phyloP scores from a whole-genome alignment of 2,329 filamentous ascomycete genomes.

The Aureobasidium sp. region DNA sequence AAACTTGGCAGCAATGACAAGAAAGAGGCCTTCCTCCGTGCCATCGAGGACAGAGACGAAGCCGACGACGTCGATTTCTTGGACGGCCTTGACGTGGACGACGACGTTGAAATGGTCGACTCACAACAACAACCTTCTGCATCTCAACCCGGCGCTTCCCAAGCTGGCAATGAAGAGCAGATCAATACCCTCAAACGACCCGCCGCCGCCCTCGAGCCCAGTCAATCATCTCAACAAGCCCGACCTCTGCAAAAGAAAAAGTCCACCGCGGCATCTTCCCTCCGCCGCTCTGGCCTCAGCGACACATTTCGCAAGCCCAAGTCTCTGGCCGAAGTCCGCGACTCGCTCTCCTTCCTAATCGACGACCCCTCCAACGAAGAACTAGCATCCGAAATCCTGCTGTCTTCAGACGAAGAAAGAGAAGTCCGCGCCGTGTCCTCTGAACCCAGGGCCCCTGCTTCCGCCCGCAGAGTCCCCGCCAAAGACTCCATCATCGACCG shows the following conservation, averaged over 20 bases:
- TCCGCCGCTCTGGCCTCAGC: conserved; percentile 14
- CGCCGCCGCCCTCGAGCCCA: conserved; percentile 7
- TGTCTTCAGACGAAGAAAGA: conserved; percentile 32
- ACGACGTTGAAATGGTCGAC: conserved; percentile 33
- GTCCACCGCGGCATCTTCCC: background rate
- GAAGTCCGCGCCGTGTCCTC: conserved; percentile 34
- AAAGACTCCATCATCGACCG: conserved; percentile 59
- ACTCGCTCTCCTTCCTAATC: conserved; percentile 75
- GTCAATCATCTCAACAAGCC: background rate
- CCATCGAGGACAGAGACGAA: conserved; percentile 73
- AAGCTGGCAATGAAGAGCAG: conserved; percentile 2
- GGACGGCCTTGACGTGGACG: conserved; percentile 45
- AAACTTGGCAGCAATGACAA: conserved; percentile 65
- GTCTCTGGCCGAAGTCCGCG: conserved; percentile 71
- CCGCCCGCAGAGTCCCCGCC: conserved; percentile 31
- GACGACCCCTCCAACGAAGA: conserved; percentile 56
- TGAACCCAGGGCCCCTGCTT: conserved; percentile 33
- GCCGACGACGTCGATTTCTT: conserved; percentile 66
- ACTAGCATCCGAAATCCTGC: conserved; percentile 37
- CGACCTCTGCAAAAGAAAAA: conserved; percentile 1
- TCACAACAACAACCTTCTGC: conserved; percentile 28
- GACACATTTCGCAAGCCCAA: conserved; percentile 56
- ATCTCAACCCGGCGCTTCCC: background rate
- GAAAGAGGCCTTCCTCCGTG: conserved; percentile 81
- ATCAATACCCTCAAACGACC: conserved; percentile 31